These are phyloP conservation scores for Umbelopsis vinacea DNA, from an alignment of 192 early-diverging fungal genomes.

Conservation along the genomic window DNA sequence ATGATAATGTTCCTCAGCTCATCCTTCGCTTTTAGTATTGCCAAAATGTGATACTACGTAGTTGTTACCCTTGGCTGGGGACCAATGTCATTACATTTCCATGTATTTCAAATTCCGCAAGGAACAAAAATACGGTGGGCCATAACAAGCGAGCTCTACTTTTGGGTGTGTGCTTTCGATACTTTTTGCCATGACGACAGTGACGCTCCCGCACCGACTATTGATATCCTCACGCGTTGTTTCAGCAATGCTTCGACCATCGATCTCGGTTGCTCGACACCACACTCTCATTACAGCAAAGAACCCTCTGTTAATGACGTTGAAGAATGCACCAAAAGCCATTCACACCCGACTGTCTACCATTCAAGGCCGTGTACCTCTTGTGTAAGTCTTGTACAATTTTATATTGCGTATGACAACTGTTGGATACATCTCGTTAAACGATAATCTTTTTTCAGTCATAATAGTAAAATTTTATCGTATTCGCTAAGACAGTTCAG, in stretches of 20 bases:
- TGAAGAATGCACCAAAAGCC: background rate
- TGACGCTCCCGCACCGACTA: constrained; percentile 4
- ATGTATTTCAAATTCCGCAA: constrained; percentile 8
- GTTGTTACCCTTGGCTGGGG: too few species aligned
- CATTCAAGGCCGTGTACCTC: background rate
- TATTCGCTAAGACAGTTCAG: background rate
- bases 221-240: constrained; percentile 4
- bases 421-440: background rate
- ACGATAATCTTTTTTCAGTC: background rate
- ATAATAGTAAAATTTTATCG: background rate
- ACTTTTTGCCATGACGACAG: background rate
- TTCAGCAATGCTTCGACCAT: background rate
- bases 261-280: constrained; percentile 16
- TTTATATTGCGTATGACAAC: too few species aligned
- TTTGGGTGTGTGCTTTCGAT: too few species aligned
- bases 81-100: background rate
- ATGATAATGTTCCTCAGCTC: too few species aligned
- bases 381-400: background rate
- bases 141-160: background rate
- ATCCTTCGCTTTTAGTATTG: too few species aligned
- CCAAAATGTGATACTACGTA: too few species aligned
- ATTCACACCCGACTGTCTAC: background rate
- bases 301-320: background rate
- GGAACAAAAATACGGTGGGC: background rate
- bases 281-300: background rate